Conservation (phyloP, 495 filamentous ascomycete genomes). For the Aspergillus cristatus region DNA sequence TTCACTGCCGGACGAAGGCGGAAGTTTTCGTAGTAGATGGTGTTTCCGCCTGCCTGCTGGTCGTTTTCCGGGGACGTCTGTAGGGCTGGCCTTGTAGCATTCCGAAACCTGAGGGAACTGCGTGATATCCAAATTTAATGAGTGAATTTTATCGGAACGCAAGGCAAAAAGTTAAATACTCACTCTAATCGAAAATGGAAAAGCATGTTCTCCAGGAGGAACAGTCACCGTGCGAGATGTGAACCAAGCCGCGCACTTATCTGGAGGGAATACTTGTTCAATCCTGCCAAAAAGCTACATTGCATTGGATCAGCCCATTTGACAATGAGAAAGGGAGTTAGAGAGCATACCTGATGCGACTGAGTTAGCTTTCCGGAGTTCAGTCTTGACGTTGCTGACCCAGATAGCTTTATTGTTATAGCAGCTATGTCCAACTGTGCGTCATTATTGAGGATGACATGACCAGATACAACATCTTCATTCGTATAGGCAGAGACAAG, state of each 20-base stretch:
- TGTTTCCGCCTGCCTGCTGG: neutral
- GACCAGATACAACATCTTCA: slow-evolving; percentile 1
- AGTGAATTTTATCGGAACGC: no score
- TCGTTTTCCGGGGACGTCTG: neutral
- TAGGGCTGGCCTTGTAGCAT: slow-evolving; percentile 2
- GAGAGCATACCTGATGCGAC: slow-evolving; percentile 4
- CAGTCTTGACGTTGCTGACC: slow-evolving; percentile 3
- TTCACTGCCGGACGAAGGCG: slow-evolving; percentile 4
- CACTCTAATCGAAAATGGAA: slow-evolving; percentile 6
- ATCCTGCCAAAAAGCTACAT: neutral
- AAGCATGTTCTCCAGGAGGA: neutral
- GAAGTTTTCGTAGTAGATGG: slow-evolving; percentile 8
- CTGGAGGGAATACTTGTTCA: slow-evolving; percentile 5
- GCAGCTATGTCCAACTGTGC: slow-evolving; percentile 1
- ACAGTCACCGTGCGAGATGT: slow-evolving; percentile 1
- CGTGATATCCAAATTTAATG: neutral
- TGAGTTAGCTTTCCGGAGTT: neutral
- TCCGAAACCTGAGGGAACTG: slow-evolving; percentile 6
- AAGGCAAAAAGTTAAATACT: neutral
- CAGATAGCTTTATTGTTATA: slow-evolving; percentile 3
- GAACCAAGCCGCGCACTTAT: neutral
- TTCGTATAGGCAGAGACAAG: slow-evolving; percentile 4
- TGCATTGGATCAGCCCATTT: neutral
- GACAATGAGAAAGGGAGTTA: neutral
- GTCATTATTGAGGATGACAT: neutral